Base-by-base conservation (phyloP, 2,329 filamentous ascomycete species). In the Dothidotthia symphoricarpi region DNA sequence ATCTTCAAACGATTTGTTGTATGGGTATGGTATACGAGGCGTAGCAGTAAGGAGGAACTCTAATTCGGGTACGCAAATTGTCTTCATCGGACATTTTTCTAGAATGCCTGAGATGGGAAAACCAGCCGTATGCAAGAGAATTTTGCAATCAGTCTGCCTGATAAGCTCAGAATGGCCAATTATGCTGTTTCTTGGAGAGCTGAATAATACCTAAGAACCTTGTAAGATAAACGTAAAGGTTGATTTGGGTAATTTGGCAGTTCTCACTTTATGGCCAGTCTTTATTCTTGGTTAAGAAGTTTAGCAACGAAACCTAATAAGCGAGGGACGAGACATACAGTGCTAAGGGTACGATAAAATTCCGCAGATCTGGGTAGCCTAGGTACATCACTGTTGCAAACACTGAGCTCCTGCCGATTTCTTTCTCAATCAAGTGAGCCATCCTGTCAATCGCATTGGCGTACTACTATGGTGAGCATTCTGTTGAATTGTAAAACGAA, bases 201-300 rank as follows among this genome's bases (percentile, higher is more conserved):
- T 59, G 29, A 54, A 55, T 2, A 61, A 48, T 16, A 51, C 45
- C 57, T 61, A 22, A 27, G 15, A 15, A 16, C 14, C 3, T 19
- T 19, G 22, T 32, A 22, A 22, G 19, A 22, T 29, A 3, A 27
- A 19, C 24, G 6, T 19, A 11, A 13, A 8, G 13, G 10, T 34
- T 14, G 9, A 11, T 22, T 16, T 17, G 5, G 3, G 11, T n/a
- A 8, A 24, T 16, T 8, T 5, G 17, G 13, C 9, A 13, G 2
- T 25, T n/a, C 45, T 19, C 53, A 63, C 59, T 43, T 57, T 63
- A 28, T 72, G 69, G 3, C 72, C 70, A 3, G 69, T 66, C 51
- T 75, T 75, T 41, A 69, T 66, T 25, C 51, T 55, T 22, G 3
- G 14, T 17, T 1, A 19, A 22, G 3, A 2, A 15, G n/a, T 37